Evolutionary conservation across 169 alveolate genomes (phyloP).

Genomic region (Amoebophrya sp.): DNA sequence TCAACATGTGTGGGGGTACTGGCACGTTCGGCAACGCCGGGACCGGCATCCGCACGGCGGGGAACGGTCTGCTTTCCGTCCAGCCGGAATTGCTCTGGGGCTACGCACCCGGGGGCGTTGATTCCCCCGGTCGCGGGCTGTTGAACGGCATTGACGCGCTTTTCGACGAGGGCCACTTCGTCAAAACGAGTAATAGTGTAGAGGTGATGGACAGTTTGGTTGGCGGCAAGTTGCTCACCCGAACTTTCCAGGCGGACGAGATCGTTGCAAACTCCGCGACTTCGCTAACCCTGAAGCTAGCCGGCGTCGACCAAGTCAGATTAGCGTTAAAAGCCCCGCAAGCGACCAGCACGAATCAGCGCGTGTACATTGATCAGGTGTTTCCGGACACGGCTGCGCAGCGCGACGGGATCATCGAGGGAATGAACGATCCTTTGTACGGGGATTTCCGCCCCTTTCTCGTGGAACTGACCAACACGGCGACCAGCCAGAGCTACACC

Average conservation of each 20-base stretch:
- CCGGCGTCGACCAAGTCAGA: background rate
- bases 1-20: background rate
- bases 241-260: background rate
- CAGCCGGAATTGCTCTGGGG: background rate
- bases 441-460: background rate
- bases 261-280: background rate
- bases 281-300: background rate
- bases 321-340: no score
- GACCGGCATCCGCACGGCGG: background rate
- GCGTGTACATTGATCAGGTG: background rate
- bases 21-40: background rate
- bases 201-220: background rate
- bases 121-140: background rate
- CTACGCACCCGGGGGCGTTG: background rate
- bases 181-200: background rate
- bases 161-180: background rate
- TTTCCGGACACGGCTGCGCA: background rate
- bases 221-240: background rate
- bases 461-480: background rate
- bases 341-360: no score
- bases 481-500: background rate
- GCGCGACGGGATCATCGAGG: background rate
- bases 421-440: background rate
- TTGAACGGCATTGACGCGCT: background rate
- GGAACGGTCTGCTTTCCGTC: background rate